Evolutionary conservation across 352 stramenopile genomes (phyloP).

Genomic region (Phytopythium montanum): DNA sequence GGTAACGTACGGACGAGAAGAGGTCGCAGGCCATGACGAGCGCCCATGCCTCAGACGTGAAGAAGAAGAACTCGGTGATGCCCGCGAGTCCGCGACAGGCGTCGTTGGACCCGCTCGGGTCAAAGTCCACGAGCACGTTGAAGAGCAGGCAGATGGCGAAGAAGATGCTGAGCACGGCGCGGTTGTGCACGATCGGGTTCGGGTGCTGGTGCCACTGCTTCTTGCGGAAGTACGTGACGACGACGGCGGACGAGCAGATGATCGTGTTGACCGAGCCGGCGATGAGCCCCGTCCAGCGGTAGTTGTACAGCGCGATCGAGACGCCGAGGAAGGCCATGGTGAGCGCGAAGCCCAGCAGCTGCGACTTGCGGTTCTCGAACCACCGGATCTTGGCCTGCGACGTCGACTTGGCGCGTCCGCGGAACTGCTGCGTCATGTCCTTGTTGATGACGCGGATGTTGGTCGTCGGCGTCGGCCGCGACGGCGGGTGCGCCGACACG

Average conservation of each 20-base stretch:
- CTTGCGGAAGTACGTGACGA: slow-evolving; percentile 86
- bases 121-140: slow-evolving; percentile 80
- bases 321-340: slow-evolving; percentile 85
- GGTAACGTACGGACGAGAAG: slow-evolving; percentile 63
- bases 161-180: slow-evolving; percentile 81
- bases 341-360: slow-evolving; percentile 80
- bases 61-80: slow-evolving; percentile 90
- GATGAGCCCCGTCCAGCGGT: slow-evolving; percentile 84
- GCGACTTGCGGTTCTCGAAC: slow-evolving; percentile 89
- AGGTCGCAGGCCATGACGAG: slow-evolving; percentile 88
- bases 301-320: slow-evolving; percentile 87
- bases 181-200: slow-evolving; percentile 87
- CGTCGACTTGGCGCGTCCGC: slow-evolving; percentile 63
- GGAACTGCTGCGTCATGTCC: slow-evolving; percentile 86
- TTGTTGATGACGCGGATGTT: slow-evolving; percentile 90
- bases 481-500: slow-evolving; percentile 28
- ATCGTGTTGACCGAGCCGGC: slow-evolving; percentile 86
- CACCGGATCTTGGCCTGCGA: slow-evolving; percentile 75
- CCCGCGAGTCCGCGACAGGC: slow-evolving; percentile 72
- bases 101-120: slow-evolving; percentile 45
- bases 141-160: slow-evolving; percentile 79
- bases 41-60: slow-evolving; percentile 81
- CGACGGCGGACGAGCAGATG: slow-evolving; percentile 80
- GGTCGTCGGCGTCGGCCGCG: slow-evolving; percentile 69
- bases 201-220: slow-evolving; percentile 89